phyloP scores from a whole-genome alignment of 2,329 filamentous ascomycete species.

The Pyrenophora tritici-repentis region DNA sequence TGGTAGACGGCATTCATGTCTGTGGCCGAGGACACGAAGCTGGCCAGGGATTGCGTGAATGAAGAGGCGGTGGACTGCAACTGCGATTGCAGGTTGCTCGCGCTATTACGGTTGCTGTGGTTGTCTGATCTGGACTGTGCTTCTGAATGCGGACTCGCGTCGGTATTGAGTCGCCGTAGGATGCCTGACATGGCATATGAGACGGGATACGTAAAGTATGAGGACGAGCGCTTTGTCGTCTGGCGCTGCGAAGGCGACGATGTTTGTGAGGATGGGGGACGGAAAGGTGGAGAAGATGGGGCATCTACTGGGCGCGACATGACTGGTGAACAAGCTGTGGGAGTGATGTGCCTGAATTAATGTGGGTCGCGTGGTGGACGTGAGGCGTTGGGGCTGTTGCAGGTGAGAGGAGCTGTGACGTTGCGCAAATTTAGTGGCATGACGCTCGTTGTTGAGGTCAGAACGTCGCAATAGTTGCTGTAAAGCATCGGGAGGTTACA shows the following conservation, averaged over 20 bases:
- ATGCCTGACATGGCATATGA: slow-evolving; percentile 55
- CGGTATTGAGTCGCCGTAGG: slow-evolving; percentile 53
- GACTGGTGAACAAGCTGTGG: slow-evolving; percentile 14
- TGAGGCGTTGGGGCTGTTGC: slow-evolving; percentile 20
- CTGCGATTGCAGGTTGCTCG: slow-evolving; percentile 24
- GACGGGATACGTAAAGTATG: slow-evolving; percentile 57
- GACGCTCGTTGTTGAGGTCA: slow-evolving; percentile 19
- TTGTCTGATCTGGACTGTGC: slow-evolving; percentile 14
- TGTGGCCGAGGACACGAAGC: slow-evolving; percentile 40
- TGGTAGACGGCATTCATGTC: slow-evolving; percentile 65
- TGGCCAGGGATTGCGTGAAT: slow-evolving; percentile 41
- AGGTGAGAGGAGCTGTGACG: slow-evolving; percentile 31
- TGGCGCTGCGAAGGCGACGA: slow-evolving; percentile 13
- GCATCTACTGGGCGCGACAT: slow-evolving; percentile 38
- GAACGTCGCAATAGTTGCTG: slow-evolving; percentile 5
- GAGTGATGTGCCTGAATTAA: slow-evolving; percentile 20
- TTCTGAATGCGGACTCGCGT: slow-evolving; percentile 36
- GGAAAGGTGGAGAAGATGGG: slow-evolving; percentile 20
- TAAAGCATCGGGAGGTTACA: slow-evolving; percentile 9
- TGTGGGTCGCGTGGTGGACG: slow-evolving; percentile 32
- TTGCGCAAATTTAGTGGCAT: slow-evolving; percentile 34
- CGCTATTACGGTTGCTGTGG: slow-evolving; percentile 14
- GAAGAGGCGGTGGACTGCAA: slow-evolving; percentile 28
- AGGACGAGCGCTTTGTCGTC: slow-evolving; percentile 38
- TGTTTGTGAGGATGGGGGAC: slow-evolving; percentile 10